Evolutionary conservation across 2,329 filamentous ascomycete species (phyloP), one percentile per base, ranked within the genome.

Genomic region (Fusarium pseudocircinatum): DNA sequence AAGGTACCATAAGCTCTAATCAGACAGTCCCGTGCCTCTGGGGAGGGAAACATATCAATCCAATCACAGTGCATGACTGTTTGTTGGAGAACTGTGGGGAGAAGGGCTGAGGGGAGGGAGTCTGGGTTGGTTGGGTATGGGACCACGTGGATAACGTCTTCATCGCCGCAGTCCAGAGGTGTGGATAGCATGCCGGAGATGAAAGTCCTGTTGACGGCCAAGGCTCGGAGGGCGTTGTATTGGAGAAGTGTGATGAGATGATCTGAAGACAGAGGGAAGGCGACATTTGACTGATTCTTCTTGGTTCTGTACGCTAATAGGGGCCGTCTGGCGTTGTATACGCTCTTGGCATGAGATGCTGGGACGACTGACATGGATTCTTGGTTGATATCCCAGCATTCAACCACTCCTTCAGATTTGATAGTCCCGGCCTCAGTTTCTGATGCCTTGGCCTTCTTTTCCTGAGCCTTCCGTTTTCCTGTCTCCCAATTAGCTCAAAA

Each of bases 1-100:
- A 83, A 85, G 0, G 52, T 54, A 0, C 67, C 67, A 7, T 36
- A 10, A 6, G 67, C 67, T 15, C n/a, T 42, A 26, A 69, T 69
- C 9, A 69, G 12, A 14, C 34, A 56, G 18, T 69, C 67, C 4
- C 67, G 42, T 1, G 43, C 66, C 10, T 63, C 64, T 10, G 66
- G 56, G 1, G 20, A 63, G 9, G 69, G 69, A 11, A 68, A 72
- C 28, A 72, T 22, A 32, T 72, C 69, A 24, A 72, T 32, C 68
- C 69, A 72, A n/a, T 72, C 69, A 26, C 68, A 44, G 2, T 72
- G 69, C 11, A 53, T 54, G 0, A 72, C 46, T 1, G 68, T 72
- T 22, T 72, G 69, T 37, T 72, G 69, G 13, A 72, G 57, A 15
- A 54, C 20, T 5, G 69, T 72, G 1, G 69, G 69, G 2, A 72